Evolutionary conservation across 169 alveolate species (phyloP).

Genomic region (Plasmodium blacklocki): DNA sequence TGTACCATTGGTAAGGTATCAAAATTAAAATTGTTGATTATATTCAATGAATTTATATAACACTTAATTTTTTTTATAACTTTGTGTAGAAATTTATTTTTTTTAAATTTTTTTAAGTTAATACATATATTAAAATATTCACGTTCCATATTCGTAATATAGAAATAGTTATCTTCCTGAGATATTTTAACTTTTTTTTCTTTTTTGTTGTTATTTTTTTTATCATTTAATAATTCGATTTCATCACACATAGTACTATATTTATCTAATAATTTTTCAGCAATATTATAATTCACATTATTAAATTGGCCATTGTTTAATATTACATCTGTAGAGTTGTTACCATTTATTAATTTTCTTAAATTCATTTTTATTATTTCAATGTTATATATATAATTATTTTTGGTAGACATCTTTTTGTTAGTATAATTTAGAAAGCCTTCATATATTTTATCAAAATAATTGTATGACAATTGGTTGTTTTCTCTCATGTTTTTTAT

Average conservation of each 20-base stretch:
- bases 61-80: conserved; percentile 54
- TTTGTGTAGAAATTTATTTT: conserved; percentile 32
- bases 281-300: background rate
- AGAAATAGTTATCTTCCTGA: conserved; percentile 16
- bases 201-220: conserved; percentile 5
- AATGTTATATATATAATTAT: conserved; percentile 29
- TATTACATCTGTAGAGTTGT: background rate
- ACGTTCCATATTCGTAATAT: conserved; percentile 43
- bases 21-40: conserved; percentile 59
- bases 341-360: conserved; percentile 41
- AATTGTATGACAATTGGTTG: conserved; percentile 39
- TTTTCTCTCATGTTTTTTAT: conserved; percentile 26
- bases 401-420: background rate
- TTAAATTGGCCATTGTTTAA: too few relatives aligned
- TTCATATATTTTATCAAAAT: conserved; percentile 68
- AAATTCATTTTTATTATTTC: conserved; percentile 70
- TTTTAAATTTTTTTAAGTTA: conserved; percentile 39
- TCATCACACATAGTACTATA: conserved; percentile 44
- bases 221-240: background rate
- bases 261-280: conserved; percentile 37
- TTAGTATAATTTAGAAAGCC: conserved; percentile 15
- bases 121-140: conserved; percentile 60
- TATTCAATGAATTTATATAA: conserved; percentile 49
- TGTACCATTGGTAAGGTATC: conserved; percentile 50
- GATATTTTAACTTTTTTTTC: conserved; percentile 35